Evolutionary conservation across 2,329 filamentous ascomycete genomes (phyloP).

Genomic region (Colletotrichum graminicola): DNA sequence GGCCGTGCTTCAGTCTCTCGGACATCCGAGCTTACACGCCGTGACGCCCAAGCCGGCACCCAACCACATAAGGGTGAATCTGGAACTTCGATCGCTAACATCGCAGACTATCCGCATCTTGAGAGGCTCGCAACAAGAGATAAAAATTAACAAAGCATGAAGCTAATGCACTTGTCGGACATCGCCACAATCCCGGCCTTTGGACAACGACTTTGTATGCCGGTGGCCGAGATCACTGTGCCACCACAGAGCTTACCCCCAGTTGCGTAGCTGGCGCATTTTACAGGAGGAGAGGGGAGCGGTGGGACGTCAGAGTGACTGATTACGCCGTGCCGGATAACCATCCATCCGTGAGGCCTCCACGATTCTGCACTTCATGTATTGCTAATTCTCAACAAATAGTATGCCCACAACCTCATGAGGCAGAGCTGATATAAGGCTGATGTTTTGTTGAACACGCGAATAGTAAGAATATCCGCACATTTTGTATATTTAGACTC

Average conservation of each 20-base stretch:
- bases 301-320: too few relatives aligned
- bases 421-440: too few relatives aligned
- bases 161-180: slow-evolving; percentile 39
- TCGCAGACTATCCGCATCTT: neutral
- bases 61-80: neutral
- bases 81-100: neutral
- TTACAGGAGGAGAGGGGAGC: neutral
- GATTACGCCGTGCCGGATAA: neutral
- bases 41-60: slow-evolving; percentile 4
- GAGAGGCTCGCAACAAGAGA: too few relatives aligned
- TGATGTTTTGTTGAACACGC: too few relatives aligned
- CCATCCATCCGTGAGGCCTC: neutral
- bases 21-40: slow-evolving; percentile 23
- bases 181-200: slow-evolving; percentile 29
- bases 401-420: too few relatives aligned
- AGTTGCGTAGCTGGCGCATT: neutral
- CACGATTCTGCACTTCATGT: neutral
- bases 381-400: too few relatives aligned
- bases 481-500: too few relatives aligned
- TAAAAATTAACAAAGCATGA: neutral
- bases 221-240: slow-evolving; percentile 13
- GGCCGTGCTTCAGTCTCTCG: slow-evolving; percentile 22
- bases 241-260: neutral
- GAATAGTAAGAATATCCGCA: too few relatives aligned
- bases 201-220: slow-evolving; percentile 17